phyloP scores from a whole-genome alignment of 2,329 filamentous ascomycete genomes.

The Verticillium tricorpus region DNA sequence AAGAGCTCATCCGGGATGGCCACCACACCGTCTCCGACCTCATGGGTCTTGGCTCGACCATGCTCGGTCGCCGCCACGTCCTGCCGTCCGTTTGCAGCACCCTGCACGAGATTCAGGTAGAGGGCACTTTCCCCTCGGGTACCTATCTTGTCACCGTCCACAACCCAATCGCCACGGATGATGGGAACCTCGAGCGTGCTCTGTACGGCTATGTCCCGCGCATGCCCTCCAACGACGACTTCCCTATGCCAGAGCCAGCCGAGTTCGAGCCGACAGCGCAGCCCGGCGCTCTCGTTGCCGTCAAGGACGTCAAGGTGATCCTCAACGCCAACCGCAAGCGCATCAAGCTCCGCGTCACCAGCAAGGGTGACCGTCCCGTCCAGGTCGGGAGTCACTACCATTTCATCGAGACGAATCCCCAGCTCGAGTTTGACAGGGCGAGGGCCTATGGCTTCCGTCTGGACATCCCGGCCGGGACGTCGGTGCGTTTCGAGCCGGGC shows the following conservation, averaged over 20 bases:
- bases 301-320: slow-evolving; percentile 56
- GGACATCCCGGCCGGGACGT: slow-evolving; percentile 87
- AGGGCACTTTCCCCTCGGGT: slow-evolving; percentile 86
- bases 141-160: slow-evolving; percentile 95
- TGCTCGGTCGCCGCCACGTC: slow-evolving; percentile 92
- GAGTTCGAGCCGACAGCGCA: slow-evolving; percentile 64
- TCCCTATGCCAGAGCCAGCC: slow-evolving; percentile 59
- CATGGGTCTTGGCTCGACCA: slow-evolving; percentile 84
- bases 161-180: slow-evolving; percentile 78
- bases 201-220: slow-evolving; percentile 91
- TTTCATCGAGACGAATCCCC: slow-evolving; percentile 90
- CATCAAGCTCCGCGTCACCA: slow-evolving; percentile 72
- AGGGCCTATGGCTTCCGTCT: slow-evolving; percentile 80
- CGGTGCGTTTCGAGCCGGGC: slow-evolving; percentile 88
- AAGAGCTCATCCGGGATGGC: slow-evolving; percentile 97
- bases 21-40: slow-evolving; percentile 87
- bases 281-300: slow-evolving; percentile 75
- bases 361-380: slow-evolving; percentile 82
- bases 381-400: slow-evolving; percentile 96
- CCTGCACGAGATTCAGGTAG: slow-evolving; percentile 82
- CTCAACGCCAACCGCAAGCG: slow-evolving; percentile 73
- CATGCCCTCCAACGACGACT: slow-evolving; percentile 62
- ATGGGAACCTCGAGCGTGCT: slow-evolving; percentile 81
- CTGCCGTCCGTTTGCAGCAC: slow-evolving; percentile 75
- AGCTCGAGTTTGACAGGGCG: slow-evolving; percentile 80